Conservation (phyloP, 2,329 filamentous ascomycete genomes). For the Elsinoe necatrix region DNA sequence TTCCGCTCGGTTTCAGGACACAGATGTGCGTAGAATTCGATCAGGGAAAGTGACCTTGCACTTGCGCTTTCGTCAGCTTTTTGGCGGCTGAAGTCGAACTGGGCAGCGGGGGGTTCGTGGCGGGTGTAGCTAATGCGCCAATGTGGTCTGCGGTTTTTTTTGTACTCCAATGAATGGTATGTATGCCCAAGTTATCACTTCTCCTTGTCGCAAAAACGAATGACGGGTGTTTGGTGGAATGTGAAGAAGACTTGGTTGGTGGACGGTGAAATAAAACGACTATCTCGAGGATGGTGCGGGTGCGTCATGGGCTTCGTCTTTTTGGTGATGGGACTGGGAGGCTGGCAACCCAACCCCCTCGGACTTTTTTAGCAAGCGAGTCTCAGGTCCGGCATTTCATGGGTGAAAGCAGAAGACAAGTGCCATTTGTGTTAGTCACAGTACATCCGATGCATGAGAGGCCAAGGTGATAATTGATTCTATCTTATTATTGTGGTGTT, state of each 20-base stretch:
- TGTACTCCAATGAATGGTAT: not conserved
- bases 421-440: too few species aligned
- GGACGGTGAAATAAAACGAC: conserved; percentile 10
- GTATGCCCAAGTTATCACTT: not conserved
- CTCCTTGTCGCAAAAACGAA: not conserved
- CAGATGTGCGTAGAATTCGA: not conserved
- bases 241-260: not conserved
- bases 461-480: too few species aligned
- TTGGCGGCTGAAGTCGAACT: conserved; percentile 1
- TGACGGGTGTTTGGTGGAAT: not conserved
- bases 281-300: conserved; percentile 1
- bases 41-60: not conserved
- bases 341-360: conserved; percentile 11
- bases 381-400: not conserved
- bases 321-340: not conserved
- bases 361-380: not conserved
- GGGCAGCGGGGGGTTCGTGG: not conserved
- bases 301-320: conserved; percentile 9
- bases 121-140: not conserved
- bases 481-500: not conserved
- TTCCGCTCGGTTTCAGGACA: too few species aligned
- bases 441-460: too few species aligned
- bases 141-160: not conserved
- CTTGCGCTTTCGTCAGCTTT: not conserved
- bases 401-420: too few species aligned